phyloP scores from a whole-genome alignment of 805 yeast species.

The Komagataella ulmi region DNA sequence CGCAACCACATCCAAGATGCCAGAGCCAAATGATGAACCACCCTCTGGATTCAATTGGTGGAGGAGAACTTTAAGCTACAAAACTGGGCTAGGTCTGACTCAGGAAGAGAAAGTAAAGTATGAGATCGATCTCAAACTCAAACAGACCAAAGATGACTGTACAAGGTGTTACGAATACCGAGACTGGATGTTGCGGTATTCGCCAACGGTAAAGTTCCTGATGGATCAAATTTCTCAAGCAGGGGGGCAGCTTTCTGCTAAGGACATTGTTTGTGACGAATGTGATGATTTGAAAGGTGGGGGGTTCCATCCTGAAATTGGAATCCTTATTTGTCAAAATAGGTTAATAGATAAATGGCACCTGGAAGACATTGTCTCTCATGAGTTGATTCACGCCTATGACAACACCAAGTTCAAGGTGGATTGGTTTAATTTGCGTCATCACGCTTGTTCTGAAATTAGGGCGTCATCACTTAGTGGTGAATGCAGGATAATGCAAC shows the following conservation, averaged over 20 bases:
- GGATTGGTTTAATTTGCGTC: constrained; percentile 73
- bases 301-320: constrained; percentile 85
- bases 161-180: constrained; percentile 56
- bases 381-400: constrained; percentile 87
- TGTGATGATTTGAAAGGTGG: constrained; percentile 70
- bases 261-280: constrained; percentile 60
- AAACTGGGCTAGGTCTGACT: constrained; percentile 54
- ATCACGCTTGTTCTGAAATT: constrained; percentile 95
- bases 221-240: constrained; percentile 64
- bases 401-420: constrained; percentile 83
- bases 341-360: constrained; percentile 62
- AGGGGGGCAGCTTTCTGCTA: constrained; percentile 27
- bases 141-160: constrained; percentile 42
- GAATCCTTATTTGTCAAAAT: constrained; percentile 80
- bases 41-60: constrained; percentile 42
- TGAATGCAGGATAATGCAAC: constrained; percentile 85
- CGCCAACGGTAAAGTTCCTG: constrained; percentile 85
- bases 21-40: background rate
- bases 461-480: constrained; percentile 90
- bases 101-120: constrained; percentile 38
- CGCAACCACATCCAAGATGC: background rate
- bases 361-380: constrained; percentile 82
- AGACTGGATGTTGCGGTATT: constrained; percentile 67
- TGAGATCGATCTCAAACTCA: constrained; percentile 36
- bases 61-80: constrained; percentile 58